Evolutionary conservation across 768 basidiomycete genomes (phyloP), one percentile per base, ranked within the genome.

Genomic region (Leccinum pellstonianum): DNA sequence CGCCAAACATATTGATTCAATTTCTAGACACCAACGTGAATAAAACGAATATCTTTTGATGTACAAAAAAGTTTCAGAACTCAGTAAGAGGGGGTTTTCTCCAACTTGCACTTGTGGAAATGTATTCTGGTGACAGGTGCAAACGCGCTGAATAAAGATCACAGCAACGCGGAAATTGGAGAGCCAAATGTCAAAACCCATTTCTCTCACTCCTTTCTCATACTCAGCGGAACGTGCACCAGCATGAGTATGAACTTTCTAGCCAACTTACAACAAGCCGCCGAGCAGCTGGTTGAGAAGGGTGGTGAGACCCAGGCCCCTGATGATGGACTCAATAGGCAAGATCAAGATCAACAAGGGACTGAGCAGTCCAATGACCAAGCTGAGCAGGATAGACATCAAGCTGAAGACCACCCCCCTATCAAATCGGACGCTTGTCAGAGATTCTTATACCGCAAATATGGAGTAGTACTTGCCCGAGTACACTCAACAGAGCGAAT

Each of bases 251-350:
- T 41, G 38, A 41, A 17, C 17, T 17, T 8, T 0, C 8, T 41
- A 41, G 38, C 38, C 38, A 41, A 17, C 38, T 64, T 54, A 64
- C 49, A 61, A 10, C 43, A 60, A 48, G 17, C 55, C 54, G 3
- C 55, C 55, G 19, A 58, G 59, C 4, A 65, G 46, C 6, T 15
- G 15, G 11, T 9, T 11, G 8, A 65, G 57, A 14, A 57, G 35
- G 4, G 8, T 2, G 31, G 11, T 37, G 5, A 64, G 57, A 41
- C 64, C 57, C 7, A 65, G 50, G 25, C 15, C 38, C 21, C 7
- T 29, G 37, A 65, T 8, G 29, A 62, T 59, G 50, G 52, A 56
- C 12, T 65, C 25, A n/a, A 65, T 23, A 14, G 63, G 63, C 6
- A 4, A 37, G 23, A 65, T 48, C 41, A 64, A 11, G 27, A 7